These are phyloP conservation scores for Tranzscheliella williamsii DNA, from an alignment of 1,284 basidiomycete genomes.

Conservation along the genomic window DNA sequence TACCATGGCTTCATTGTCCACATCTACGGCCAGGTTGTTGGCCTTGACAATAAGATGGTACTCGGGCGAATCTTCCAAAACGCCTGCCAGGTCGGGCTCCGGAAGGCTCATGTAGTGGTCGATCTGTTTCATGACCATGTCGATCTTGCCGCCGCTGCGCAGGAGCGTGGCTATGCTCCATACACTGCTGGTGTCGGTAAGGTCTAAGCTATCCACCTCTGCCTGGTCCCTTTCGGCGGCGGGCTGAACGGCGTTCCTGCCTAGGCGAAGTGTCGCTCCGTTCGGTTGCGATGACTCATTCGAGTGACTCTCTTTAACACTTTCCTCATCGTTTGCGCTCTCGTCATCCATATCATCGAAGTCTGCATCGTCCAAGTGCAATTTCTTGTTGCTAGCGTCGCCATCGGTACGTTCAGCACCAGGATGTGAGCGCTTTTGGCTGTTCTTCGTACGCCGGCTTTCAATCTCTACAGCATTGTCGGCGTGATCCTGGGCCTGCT, in stretches of 20 bases:
- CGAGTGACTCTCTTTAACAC: conserved; percentile 7
- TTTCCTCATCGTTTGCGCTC: conserved; percentile 25
- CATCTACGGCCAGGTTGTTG: conserved; percentile 96
- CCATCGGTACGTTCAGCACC: not conserved
- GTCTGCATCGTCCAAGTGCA: conserved; percentile 42
- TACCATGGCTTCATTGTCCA: conserved; percentile 95
- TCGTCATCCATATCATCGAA: conserved; percentile 46
- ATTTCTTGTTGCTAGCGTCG: conserved; percentile 14
- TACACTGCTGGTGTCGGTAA: conserved; percentile 83
- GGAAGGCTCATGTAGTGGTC: conserved; percentile 78
- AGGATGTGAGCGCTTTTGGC: conserved; percentile 13
- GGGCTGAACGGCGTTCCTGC: conserved; percentile 85
- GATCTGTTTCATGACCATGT: conserved; percentile 77
- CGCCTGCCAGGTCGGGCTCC: conserved; percentile 72
- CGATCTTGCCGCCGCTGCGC: conserved; percentile 75
- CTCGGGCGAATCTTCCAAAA: conserved; percentile 89
- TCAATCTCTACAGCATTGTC: conserved; percentile 21
- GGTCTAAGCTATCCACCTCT: conserved; percentile 88
- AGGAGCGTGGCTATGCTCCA: conserved; percentile 85
- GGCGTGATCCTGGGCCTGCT: conserved; percentile 52
- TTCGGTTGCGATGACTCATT: conserved; percentile 6
- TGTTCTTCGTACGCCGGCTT: conserved; percentile 63
- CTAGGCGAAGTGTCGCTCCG: conserved; percentile 61
- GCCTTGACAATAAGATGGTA: conserved; percentile 95
- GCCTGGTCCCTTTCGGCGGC: conserved; percentile 90